Evolutionary conservation across 2,329 filamentous ascomycete species (phyloP), one percentile per base, ranked within the genome.

Genomic region (Botrytis byssoidea): DNA sequence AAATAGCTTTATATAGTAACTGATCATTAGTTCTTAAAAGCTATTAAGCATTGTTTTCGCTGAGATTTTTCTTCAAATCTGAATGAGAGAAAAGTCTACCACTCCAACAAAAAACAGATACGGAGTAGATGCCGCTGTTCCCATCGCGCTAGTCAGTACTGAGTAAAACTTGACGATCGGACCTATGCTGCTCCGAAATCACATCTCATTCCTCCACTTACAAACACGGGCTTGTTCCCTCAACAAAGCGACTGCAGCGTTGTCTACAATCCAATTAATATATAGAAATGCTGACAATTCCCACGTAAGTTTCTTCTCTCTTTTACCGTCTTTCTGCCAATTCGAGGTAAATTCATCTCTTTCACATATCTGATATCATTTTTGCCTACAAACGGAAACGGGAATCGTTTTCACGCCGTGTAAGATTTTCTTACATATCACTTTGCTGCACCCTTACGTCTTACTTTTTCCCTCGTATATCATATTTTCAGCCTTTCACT

Each of bases 201-300:
- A 46, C 44, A 55, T 25, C 32, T n/a, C 46, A 67, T 55, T 55
- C 65, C 65, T 67, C 65, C 46, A 67, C 46, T 40, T 48, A 67
- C 10, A 35, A 55, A 29, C 35, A n/a, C 40, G 46, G 37, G 46
- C 46, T 67, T 46, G 64, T 67, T 40, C 22, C 40, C 61, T 51
- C 29, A 67, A 51, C 65, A 67, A 55, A 55, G 32, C 32, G 35
- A 40, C 46, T 29, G 29, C 32, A 67, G 32, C 29, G 18, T 32
- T 37, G 32, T 55, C 44, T 44, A 64, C 37, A 67, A 55, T 40
- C 65, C 46, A 67, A 35, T 46, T 32, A 65, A 35, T 16, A 65
- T 35, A 25, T 46, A 46, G 42, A 46, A 55, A 67, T 67, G 32
- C 51, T 67, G 65, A 55, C 32, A 55, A 55, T 25, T n/a, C 65